Percentiles rank a stretch among this genome's conserved stretches.
Conservation (phyloP, 331 rosid species). For the Pyracantha coccinea region DNA sequence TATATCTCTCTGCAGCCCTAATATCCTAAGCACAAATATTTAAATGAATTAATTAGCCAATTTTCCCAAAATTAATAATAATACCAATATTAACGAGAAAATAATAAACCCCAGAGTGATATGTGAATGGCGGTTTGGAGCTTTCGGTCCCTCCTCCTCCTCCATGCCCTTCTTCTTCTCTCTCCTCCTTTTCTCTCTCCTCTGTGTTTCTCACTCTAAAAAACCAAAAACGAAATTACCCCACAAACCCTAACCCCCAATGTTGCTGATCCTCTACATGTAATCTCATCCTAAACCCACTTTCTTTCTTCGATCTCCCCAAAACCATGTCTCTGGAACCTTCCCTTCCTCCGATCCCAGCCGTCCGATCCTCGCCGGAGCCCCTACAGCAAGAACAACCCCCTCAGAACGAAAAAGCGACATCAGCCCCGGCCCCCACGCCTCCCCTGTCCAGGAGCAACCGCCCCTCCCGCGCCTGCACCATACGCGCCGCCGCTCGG, state of each 20-base stretch:
- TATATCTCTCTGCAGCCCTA: no score
- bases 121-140: constrained; percentile 41
- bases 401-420: constrained; percentile 25
- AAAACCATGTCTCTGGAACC: constrained; percentile 58
- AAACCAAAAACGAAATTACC: background rate
- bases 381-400: constrained; percentile 3
- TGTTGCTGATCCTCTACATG: constrained; percentile 50
- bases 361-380: constrained; percentile 47
- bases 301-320: constrained; percentile 28
- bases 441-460: constrained; percentile 45
- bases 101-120: constrained; percentile 7
- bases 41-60: background rate
- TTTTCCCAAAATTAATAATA: background rate
- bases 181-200: background rate
- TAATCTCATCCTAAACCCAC: constrained; percentile 41
- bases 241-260: constrained; percentile 19
- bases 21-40: background rate
- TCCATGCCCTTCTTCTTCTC: background rate
- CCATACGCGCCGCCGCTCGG: constrained; percentile 75
- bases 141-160: constrained; percentile 9
- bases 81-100: background rate
- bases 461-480: constrained; percentile 96
- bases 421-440: constrained; percentile 10
- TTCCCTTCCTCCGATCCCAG: constrained; percentile 45
- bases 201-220: constrained; percentile 15